Conservation (phyloP, 345 rosid species). For the Corchorus capsularis region DNA sequence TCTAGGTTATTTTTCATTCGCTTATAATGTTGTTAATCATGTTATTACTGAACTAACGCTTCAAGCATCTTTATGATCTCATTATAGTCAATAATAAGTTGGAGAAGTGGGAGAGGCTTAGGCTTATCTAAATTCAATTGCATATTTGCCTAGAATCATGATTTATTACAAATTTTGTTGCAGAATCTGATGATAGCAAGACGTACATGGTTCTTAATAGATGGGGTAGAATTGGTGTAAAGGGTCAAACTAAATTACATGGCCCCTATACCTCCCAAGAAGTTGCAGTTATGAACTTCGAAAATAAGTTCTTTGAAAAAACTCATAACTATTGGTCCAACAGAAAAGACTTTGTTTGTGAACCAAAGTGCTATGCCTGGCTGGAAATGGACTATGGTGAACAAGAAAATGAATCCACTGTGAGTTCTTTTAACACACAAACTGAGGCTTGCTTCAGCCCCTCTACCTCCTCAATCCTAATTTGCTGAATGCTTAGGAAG, state of each 20-base stretch:
- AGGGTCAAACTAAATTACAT: conserved; percentile 74
- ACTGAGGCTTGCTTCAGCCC: not conserved
- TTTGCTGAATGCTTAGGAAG: not conserved
- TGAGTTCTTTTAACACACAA: conserved; percentile 38
- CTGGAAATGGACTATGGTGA: conserved; percentile 79
- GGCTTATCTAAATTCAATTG: not conserved
- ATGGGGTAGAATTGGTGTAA: conserved; percentile 95
- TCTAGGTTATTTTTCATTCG: conserved; percentile 51
- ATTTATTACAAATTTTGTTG: conserved; percentile 16
- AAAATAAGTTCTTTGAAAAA: conserved; percentile 64
- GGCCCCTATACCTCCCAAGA: conserved; percentile 64
- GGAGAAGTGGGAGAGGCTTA: not conserved
- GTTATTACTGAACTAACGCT: not conserved
- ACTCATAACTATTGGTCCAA: conserved; percentile 67
- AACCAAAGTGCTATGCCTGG: conserved; percentile 70
- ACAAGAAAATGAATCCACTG: conserved; percentile 50
- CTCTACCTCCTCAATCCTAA: not conserved
- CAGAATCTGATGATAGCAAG: conserved; percentile 77
- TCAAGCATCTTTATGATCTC: not conserved
- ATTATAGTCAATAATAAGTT: not conserved
- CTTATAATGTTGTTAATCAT: conserved; percentile 1
- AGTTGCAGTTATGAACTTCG: conserved; percentile 57
- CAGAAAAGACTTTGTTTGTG: conserved; percentile 52
- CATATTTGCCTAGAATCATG: conserved; percentile 3
- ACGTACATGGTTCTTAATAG: conserved; percentile 65